Evolutionary conservation across 2,329 filamentous ascomycete species (phyloP), one percentile per base, ranked within the genome.

Genomic region (Venturia nashicola): DNA sequence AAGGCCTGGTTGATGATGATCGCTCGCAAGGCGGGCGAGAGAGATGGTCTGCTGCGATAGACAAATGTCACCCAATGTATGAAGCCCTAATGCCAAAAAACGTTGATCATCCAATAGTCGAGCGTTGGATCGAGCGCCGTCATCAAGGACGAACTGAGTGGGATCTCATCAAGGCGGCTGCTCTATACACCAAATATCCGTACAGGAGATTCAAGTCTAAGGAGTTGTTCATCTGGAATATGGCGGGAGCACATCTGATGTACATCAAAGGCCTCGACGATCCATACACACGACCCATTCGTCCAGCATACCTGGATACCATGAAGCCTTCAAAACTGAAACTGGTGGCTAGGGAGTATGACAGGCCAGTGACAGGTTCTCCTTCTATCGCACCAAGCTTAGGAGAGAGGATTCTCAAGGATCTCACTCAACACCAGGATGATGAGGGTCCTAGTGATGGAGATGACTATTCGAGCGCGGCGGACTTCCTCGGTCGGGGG

Each of bases 81-180:
- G 62, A 62, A 14, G 69, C 66, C 2, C 64, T 73, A 12, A 57
- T 61, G n/a, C 72, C 71, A 1, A 39, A 23, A 6, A 55, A 69
- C 12, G 36, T 42, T 1, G 32, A 66, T 4, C 32, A 69, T 40
- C 63, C 67, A 0, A 59, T 67, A 12, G 62, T 66, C 48, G 63
- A 51, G 5, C 39, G 61, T 11, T 65, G 61, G 61, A 62, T 42
- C 68, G 61, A n/a, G 62, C 27, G 61, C 71, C 55, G 43, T 64
- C 51, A 34, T 61, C 68, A 12, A 68, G 48, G 65, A 11, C 51
- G 27, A 55, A 34, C 51, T 55, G 27, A 55, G 27, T 83, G 81
- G 81, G 73, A 77, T 0, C 65, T 75, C 0, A 68, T 82, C 6
- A 77, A 76, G 57, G 80, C 80, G 1, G 81, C 78, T 0, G 70